Conservation (phyloP, 2,329 filamentous ascomycete species). For the Phaeosphaeriaceae sp. region DNA sequence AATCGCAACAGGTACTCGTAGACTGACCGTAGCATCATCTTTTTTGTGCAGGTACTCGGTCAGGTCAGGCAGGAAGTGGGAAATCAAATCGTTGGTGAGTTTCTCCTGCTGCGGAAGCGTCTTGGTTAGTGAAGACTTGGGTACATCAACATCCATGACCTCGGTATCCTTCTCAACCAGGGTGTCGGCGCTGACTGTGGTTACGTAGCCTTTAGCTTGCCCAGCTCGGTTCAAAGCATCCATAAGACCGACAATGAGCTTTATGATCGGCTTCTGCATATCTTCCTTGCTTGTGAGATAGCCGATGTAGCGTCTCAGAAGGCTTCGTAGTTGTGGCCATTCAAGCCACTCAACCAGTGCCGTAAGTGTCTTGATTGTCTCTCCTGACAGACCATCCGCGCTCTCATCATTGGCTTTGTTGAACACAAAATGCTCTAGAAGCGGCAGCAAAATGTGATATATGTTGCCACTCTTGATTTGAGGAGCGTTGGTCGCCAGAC, state of each 20-base stretch:
- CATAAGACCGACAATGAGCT: slow-evolving; percentile 79
- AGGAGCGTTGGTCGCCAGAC: slow-evolving; percentile 74
- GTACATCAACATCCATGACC: slow-evolving; percentile 34
- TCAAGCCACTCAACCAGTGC: slow-evolving; percentile 77
- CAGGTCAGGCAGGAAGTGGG: slow-evolving; percentile 78
- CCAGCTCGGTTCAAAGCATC: slow-evolving; percentile 72
- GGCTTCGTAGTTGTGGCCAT: slow-evolving; percentile 88
- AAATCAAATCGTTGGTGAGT: slow-evolving; percentile 73
- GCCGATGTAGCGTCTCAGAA: slow-evolving; percentile 81
- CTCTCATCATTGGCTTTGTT: slow-evolving; percentile 78
- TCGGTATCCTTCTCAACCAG: slow-evolving; percentile 42
- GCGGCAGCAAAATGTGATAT: slow-evolving; percentile 84
- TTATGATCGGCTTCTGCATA: slow-evolving; percentile 83
- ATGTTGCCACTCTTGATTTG: slow-evolving; percentile 79
- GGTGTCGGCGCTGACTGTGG: slow-evolving; percentile 20
- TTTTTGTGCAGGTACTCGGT: slow-evolving; percentile 90
- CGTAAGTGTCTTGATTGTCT: slow-evolving; percentile 83
- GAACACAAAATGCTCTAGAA: slow-evolving; percentile 94
- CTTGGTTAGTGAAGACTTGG: slow-evolving; percentile 58
- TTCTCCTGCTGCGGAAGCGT: slow-evolving; percentile 73
- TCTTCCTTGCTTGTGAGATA: slow-evolving; percentile 83
- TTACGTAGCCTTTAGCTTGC: slow-evolving; percentile 41
- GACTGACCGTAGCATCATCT: slow-evolving; percentile 91
- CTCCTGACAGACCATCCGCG: slow-evolving; percentile 82
- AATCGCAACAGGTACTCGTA: slow-evolving; percentile 87